Base-by-base conservation (phyloP, 1,284 basidiomycete species). In the Neonothopanus nambi region DNA sequence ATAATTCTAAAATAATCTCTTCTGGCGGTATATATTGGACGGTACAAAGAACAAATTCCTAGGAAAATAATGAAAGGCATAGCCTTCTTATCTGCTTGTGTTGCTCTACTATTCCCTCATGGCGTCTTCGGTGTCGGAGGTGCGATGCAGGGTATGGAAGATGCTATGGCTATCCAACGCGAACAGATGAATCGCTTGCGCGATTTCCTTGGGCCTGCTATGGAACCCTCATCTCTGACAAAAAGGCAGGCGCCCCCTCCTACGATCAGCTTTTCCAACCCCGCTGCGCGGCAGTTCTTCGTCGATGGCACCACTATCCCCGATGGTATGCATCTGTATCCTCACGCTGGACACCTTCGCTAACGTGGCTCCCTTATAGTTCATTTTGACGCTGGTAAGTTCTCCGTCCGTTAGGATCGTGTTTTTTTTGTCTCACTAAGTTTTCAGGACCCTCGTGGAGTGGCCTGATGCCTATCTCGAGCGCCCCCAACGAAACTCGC, bases 261-360 rank as follows among this genome's bases (percentile, higher is more conserved):
- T 18, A 57, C 55, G 57, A 81, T 88, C 56, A 84, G 80, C 0
- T 88, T 88, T 66, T 64, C 71, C 2, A 85, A 88, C 59, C 83
- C 84, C 20, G 75, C 72, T 30, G 85, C 86, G 1, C 73, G 80
- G 20, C 69, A 82, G 51, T 88, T 85, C 63, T 82, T 76, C 53
- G 85, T 88, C 15, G 75, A 87, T 59, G 86, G 87, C 7, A 79
- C 73, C 7, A 75, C 73, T 24, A 80, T 89, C 43, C 85, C 85
- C 3, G 74, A 81, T 66, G 62, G 81, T 84, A 43, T 54, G 68
- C 67, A 11, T 33, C 30, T 28, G 23, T 42, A 24, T 33, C 20
- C 33, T 15, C 8, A 13, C 21, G 23, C 41, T 17, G 15, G 13
- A 42, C 12, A 13, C 2, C 3, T 13, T 33, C 33, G 20, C 18